Evolutionary conservation across 2,329 filamentous ascomycete genomes (phyloP), one percentile per base, ranked within the genome.

Genomic region (Fusarium domesticum): DNA sequence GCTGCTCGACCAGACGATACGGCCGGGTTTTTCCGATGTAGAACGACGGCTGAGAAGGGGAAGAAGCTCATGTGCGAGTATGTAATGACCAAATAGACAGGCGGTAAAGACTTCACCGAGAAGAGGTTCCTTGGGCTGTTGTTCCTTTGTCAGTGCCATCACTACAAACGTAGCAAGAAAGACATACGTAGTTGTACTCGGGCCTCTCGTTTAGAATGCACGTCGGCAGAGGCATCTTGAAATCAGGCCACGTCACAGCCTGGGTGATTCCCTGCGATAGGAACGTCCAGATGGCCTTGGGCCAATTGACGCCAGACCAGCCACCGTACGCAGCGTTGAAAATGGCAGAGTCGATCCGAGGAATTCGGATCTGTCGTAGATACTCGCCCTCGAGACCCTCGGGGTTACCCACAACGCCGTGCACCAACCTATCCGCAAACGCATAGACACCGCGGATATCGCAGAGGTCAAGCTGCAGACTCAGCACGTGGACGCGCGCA

Each of bases 31-130:
- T 4, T 72, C 62, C 31, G 67, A 51, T 44, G 67, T 52, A 14
- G 67, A 60, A 14, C 61, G 62, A 39, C 80, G 72, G 58, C 72
- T 70, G 56, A 98, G 76, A 10, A 96, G 73, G 0, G 89, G 85
- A 54, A 86, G 77, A 10, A 97, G 76, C 61, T 85, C 82, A 65
- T 96, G 91, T 14, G 81, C 81, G 18, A 98, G 81, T 60, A 96
- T 71, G 64, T 98, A 97, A 70, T 98, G 93, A 0, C 93, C 93
- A 63, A 98, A 97, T 20, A 96, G 78, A 62, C 97, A 97, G 38
- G 92, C 85, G 64, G 85, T 86, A 64, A 97, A 98, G 15, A 96
- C 82, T 54, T 89, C 77, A 3, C 89, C 91, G 1, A 98, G 71
- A 5, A 73, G 70, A 1, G 85, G 83, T 50, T 66, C 63, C 3